Evolutionary conservation across 768 basidiomycete genomes (phyloP).

Genomic region (Termitomyces sp.): DNA sequence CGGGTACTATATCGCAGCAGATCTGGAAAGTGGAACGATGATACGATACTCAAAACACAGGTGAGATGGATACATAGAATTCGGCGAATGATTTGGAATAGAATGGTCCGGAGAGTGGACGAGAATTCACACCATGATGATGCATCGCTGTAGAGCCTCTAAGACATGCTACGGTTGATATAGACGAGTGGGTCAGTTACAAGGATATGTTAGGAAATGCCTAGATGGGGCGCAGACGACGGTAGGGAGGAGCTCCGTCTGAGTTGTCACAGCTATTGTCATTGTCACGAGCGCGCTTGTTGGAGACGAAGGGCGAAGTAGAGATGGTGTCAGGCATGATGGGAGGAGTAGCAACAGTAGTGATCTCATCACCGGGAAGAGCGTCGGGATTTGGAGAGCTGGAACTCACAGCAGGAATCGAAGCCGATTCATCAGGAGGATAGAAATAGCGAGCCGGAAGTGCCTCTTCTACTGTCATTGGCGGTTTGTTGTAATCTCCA

Average conservation of each 20-base stretch:
- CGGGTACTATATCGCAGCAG: neutral
- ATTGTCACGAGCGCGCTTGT: neutral
- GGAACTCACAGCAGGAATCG: neutral
- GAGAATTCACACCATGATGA: neutral
- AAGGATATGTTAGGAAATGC: neutral
- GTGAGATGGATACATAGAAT: neutral
- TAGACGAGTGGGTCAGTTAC: neutral
- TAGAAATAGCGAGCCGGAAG: neutral
- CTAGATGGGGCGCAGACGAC: neutral
- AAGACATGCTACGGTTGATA: neutral
- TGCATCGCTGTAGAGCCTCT: neutral
- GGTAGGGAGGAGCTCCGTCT: neutral
- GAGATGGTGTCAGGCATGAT: neutral
- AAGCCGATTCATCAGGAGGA: neutral
- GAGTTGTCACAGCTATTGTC: neutral
- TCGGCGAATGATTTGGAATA: neutral
- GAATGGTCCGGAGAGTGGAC: neutral
- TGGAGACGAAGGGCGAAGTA: neutral
- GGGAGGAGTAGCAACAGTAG: neutral
- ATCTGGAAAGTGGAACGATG: neutral
- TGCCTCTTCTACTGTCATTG: constrained; percentile 5
- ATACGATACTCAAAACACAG: neutral
- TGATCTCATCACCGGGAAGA: neutral
- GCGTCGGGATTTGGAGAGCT: neutral
- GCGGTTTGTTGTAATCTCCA: constrained; percentile 6